Evolutionary conservation across 2,329 filamentous ascomycete species (phyloP), one percentile per base, ranked within the genome.

Genomic region (Xylaria multiplex): DNA sequence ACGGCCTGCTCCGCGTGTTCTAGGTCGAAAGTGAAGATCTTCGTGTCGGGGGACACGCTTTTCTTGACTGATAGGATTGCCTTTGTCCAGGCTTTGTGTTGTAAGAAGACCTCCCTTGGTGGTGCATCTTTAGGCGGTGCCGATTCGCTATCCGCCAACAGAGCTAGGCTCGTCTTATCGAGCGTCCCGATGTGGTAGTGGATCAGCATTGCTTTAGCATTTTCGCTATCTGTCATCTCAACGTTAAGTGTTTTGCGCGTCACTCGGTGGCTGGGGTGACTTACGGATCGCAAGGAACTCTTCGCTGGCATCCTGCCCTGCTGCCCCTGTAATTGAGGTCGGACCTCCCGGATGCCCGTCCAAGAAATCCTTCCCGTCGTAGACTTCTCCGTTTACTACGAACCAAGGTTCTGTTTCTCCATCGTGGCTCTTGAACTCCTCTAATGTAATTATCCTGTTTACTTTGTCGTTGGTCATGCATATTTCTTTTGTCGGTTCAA

Each of bases 281-380:
- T 84, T 83, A 95, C 92, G 93, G 73, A 97, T 97, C 14, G 92
- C 91, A 81, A 96, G 87, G 77, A 97, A 97, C 71, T 97, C 94
- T 73, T 97, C 94, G 0, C 91, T 91, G 9, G 87, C 87, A 78
- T 97, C 93, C 73, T 92, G 83, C 0, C 90, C 93, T n/a, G 93
- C 93, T 2, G 90, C 92, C 32, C 90, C 90, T 59, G 91, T 85
- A 75, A 97, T 97, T 73, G 92, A 96, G 69, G 91, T 88, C 2
- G 92, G 93, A 57, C 94, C 94, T 58, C 94, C 94, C 0, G 94
- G 94, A 76, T 97, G 94, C 0, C 84, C 91, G 67, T 93, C 86
- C 14, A 97, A 81, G 76, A 96, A 97, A 2, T 81, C 79, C 0
- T 91, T 94, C 5, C 93, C 94, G 73, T 97, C 91, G 72, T 96